These are phyloP conservation scores for Effrenium voratum DNA, from an alignment of 73 alveolate genomes.

Conservation along the genomic window DNA sequence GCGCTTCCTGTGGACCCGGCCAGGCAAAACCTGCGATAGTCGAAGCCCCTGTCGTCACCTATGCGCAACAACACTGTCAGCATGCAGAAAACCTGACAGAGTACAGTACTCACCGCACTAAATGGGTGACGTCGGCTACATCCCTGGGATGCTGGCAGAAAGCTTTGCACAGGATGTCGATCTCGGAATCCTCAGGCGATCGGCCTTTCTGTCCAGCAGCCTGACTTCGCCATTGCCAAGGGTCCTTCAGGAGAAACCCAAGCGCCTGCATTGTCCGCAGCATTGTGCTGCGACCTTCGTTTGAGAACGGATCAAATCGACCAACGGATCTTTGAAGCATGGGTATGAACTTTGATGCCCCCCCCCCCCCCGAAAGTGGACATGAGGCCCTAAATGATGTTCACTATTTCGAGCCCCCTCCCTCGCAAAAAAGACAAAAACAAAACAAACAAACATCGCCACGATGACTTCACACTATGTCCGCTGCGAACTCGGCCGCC, in stretches of 20 bases:
- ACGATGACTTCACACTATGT: too few relatives aligned
- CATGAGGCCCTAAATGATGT: background rate
- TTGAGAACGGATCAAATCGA: background rate
- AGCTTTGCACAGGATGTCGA: constrained; percentile 56
- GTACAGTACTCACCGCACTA: background rate
- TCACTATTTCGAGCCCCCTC: too few relatives aligned
- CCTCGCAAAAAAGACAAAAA: too few relatives aligned
- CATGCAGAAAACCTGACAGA: background rate
- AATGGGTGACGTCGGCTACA: background rate
- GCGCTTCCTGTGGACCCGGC: background rate
- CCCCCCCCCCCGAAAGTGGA: background rate
- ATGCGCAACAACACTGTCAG: background rate
- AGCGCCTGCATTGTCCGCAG: constrained; percentile 68
- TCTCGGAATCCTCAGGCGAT: constrained; percentile 25
- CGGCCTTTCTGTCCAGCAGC: background rate
- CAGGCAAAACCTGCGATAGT: constrained; percentile 40
- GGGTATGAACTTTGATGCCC: background rate
- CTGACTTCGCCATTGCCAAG: background rate
- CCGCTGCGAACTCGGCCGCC: background rate
- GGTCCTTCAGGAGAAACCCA: constrained; percentile 50
- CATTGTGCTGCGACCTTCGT: constrained; percentile 44
- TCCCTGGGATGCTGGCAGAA: background rate
- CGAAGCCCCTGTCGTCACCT: constrained; percentile 78
- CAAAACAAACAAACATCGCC: too few relatives aligned
- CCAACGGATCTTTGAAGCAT: background rate